Evolutionary conservation across 2,329 filamentous ascomycete genomes (phyloP), one percentile per base, ranked within the genome.

Genomic region (Aspergillus quadrilineatus): DNA sequence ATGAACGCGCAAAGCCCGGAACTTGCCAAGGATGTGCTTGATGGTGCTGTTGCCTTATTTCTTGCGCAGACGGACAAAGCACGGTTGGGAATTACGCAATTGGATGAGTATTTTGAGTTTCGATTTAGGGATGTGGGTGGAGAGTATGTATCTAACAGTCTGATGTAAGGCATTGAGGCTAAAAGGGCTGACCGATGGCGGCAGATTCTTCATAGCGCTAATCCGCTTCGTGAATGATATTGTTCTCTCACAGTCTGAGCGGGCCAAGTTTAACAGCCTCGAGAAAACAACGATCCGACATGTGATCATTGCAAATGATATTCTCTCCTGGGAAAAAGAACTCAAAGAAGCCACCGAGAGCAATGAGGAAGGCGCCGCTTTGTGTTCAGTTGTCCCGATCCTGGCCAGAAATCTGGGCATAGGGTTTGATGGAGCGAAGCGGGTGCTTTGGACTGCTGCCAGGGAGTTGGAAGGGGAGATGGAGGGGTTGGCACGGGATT

Each of bases 71-170:
- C 46, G 9, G 34, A 22, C 1, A 39, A 49, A 34, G 32, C 12
- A 17, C 32, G 46, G 10, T 17, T 49, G 10, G 46, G 4, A 10
- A 14, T 49, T 29, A 39, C 22, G 12, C 32, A 29, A 34, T 22
- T 49, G 5, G 46, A 49, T 39, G 46, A 49, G 32, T 49, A 49
- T n/a, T 49, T 49, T 12, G 46, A 4, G 17, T 49, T 49, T 39
- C 32, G 34, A 6, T 26, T 8, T 29, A 3, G 46, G 46, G 46
- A 49, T 49, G 22, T 49, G 2, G 46, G 46, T 4, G 46, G 46
- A 10, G 46, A 49, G 46, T 47, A 36, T 47, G 45, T 26, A 17
- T 9, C 14, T 9, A 10, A n/a, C 45, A 22, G 12, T 44, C 42
- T 29, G 8, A 3, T 6, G 0, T 28, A 1, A 29, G 10, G 17